Base-by-base conservation (phyloP, 2,329 filamentous ascomycete genomes). In the Claviceps maximensis region DNA sequence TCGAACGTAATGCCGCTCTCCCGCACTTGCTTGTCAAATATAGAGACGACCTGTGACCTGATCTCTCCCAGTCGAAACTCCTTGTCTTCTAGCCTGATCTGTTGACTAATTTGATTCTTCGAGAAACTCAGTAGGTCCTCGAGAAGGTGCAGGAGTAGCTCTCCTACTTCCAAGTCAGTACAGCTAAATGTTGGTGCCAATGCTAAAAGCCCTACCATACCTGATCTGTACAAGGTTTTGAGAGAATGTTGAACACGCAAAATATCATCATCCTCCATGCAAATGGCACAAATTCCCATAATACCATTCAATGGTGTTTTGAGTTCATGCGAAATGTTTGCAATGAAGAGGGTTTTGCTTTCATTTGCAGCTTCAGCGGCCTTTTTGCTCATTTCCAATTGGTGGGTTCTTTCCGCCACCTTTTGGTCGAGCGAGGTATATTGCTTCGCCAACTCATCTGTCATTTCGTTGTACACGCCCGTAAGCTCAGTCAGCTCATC, bases 301-400 rank as follows among this genome's bases (percentile, higher is more conserved):
- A 97, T 96, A 13, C 91, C 93, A 63, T 97, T 97, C 54, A 97
- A 76, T 0, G 93, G 93, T 1, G 93, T 98, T 65, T 95, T 94
- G 38, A 98, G 75, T 67, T 97, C 80, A 60, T 84, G 81, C 1
- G 82, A 85, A 50, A 97, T 95, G 61, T 97, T 97, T 19, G 93
- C 93, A 57, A 98, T 94, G 71, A 97, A 97, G 9, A 97, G 75
- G 0, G 93, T 97, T 71, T 98, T 98, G 74, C 88, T 94, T 69
- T 95, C 87, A 61, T 95, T 96, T 3, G 90, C 90, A n/a, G 87
- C 86, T 67, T 95, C 90, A 1, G 90, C 90, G 1, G 89, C 88
- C 69, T 89, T 88, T 66, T 95, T 95, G 71, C 86, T 94, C 56
- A 88, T 80, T 63, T 95, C 89, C 0, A 96, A 74, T 67, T 96